Evolutionary conservation across 2,329 filamentous ascomycete species (phyloP).

Genomic region (Huntiella savannae): DNA sequence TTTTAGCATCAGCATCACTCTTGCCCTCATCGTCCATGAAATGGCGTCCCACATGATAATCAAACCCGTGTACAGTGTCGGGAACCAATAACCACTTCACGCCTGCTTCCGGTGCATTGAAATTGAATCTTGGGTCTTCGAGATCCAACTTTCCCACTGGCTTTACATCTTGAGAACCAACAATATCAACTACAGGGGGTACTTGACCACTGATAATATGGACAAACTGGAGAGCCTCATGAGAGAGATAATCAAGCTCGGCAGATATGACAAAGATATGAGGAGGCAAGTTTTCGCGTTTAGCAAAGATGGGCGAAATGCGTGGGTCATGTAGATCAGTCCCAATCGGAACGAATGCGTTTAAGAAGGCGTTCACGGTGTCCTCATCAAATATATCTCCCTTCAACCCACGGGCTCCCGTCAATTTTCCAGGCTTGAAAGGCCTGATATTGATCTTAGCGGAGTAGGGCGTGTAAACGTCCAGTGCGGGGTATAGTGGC

Average conservation of each 20-base stretch:
- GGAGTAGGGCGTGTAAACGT: constrained; percentile 17
- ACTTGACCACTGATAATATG: constrained; percentile 13
- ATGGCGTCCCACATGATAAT: constrained; percentile 17
- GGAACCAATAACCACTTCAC: constrained; percentile 25
- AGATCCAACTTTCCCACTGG: constrained; percentile 13
- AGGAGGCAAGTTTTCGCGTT: constrained; percentile 17
- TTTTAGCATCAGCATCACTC: constrained; percentile 17
- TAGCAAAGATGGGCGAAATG: constrained; percentile 19
- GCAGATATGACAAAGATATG: constrained; percentile 21
- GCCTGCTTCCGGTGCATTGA: constrained; percentile 16
- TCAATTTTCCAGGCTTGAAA: constrained; percentile 14
- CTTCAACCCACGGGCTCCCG: constrained; percentile 12
- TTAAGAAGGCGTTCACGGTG: constrained; percentile 17
- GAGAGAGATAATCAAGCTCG: constrained; percentile 20
- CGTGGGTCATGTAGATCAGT: constrained; percentile 18
- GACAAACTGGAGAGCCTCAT: constrained; percentile 13
- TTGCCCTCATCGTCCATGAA: constrained; percentile 17
- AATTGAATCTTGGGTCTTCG: constrained; percentile 20
- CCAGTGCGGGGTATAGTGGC: constrained; percentile 24
- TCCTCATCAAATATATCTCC: constrained; percentile 12
- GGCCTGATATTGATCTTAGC: constrained; percentile 15
- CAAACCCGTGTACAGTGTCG: constrained; percentile 24
- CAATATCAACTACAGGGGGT: not conserved
- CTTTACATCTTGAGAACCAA: constrained; percentile 12
- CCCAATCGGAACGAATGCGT: constrained; percentile 18